Evolutionary conservation across 169 alveolate species (phyloP).

Genomic region (Cryptosporidium ryanae): DNA sequence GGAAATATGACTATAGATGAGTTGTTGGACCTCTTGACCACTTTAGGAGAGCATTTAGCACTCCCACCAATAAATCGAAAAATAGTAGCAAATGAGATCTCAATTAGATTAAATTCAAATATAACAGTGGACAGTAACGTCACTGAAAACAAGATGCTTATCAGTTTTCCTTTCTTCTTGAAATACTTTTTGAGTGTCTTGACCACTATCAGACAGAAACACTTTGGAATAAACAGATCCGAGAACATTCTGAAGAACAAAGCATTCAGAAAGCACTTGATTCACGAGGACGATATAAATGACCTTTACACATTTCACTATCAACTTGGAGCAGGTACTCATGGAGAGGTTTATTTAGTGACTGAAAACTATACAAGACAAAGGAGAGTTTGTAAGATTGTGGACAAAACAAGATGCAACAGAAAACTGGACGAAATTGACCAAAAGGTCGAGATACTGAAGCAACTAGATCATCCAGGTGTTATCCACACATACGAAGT

Average conservation of each 20-base stretch:
- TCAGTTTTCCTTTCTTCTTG: conserved; percentile 47
- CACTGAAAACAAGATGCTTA: conserved; percentile 9
- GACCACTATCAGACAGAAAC: conserved; percentile 48
- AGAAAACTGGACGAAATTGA: conserved; percentile 52
- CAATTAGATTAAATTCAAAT: conserved; percentile 34
- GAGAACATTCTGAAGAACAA: not conserved
- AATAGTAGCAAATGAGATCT: conserved; percentile 51
- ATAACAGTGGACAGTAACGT: conserved; percentile 22
- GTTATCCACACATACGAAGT: conserved; percentile 79
- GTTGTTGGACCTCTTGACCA: conserved; percentile 44
- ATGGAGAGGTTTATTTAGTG: conserved; percentile 59
- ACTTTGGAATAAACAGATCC: conserved; percentile 19
- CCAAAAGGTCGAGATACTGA: conserved; percentile 78
- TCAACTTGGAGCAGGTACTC: conserved; percentile 51
- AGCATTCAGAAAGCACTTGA: conserved; percentile 21
- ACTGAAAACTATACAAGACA: conserved; percentile 62
- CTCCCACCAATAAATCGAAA: conserved; percentile 68
- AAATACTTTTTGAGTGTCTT: conserved; percentile 31
- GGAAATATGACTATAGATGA: conserved; percentile 50
- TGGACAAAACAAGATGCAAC: conserved; percentile 30
- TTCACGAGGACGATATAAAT: conserved; percentile 54
- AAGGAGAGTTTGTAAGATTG: conserved; percentile 58
- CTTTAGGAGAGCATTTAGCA: conserved; percentile 61
- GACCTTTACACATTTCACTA: conserved; percentile 58
- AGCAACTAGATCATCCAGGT: conserved; percentile 82